A percentile compares a stretch with the other conserved stretches of the same genome.
Evolutionary conservation across 495 filamentous ascomycete species (phyloP).

Genomic region (Talaromyces ruber): DNA sequence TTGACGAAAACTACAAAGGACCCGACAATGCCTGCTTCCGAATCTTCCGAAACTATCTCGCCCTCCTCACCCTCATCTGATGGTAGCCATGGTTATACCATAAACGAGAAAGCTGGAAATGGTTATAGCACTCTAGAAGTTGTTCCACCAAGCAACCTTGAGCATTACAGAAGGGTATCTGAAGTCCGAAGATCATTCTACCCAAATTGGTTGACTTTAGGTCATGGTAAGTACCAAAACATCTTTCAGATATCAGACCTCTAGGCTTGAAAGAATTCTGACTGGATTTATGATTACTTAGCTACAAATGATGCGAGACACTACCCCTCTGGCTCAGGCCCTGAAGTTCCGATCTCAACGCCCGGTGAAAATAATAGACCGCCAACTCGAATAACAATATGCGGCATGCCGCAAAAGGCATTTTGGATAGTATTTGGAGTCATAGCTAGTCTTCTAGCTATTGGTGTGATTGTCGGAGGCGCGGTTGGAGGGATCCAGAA

Average conservation of each 20-base stretch:
- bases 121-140: neutral
- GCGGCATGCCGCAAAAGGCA: neutral
- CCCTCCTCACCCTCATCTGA: neutral
- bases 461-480: slow-evolving; percentile 1
- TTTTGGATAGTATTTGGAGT: slow-evolving; percentile 1
- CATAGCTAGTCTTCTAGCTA: neutral
- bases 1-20: neutral
- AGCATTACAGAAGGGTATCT: neutral
- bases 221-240: neutral
- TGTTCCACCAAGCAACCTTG: neutral
- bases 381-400: neutral
- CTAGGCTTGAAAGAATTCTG: neutral
- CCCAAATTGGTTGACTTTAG: neutral
- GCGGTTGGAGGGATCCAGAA: neutral
- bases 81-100: neutral
- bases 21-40: neutral
- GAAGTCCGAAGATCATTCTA: neutral
- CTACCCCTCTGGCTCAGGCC: neutral
- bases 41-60: neutral
- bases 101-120: neutral
- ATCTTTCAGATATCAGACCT: neutral
- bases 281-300: neutral
- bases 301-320: neutral
- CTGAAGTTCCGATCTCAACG: neutral
- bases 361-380: neutral